Evolutionary conservation across 257 asterid genomes (phyloP), one percentile per base, ranked within the genome.

Genomic region (Craterostigma plantagineum): DNA sequence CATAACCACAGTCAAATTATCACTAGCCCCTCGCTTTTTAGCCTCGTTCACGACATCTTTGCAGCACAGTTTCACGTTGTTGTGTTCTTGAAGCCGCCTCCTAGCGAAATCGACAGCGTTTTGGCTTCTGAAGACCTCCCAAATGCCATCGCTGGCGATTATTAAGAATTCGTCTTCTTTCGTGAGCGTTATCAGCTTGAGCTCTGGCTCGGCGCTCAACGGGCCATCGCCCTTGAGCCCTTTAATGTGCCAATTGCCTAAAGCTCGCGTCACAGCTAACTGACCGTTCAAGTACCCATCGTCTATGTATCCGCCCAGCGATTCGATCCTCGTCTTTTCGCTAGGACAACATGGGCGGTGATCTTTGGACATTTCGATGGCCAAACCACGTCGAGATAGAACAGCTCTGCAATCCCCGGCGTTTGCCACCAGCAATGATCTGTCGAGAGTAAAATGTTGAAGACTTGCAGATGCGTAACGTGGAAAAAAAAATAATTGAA

Each of bases 181-280:
- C 11, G 82, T 68, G 11, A 85, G 81, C 3, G 83, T 81, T 33
- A 50, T 60, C 47, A 75, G 23, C 55, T 69, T 75, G 43, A 85
- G 71, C 54, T 85, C 96, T 3, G 96, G 96, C 57, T 85, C 96
- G 11, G 96, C 94, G 14, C 81, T 77, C 61, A 85, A 52, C 0
- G 94, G 96, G 4, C 96, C 96, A n/a, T n/a, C n/a, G n/a, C n/a
- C 71, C 66, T 85, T 85, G 40, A 85, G 68, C 16, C 96, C 94
- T 64, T 81, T 77, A 7, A 85, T 66, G 69, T 85, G 96, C 96
- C 94, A 81, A 61, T 85, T 60, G 42, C 96, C 96, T 51, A 85
- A 45, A 23, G 96, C 94, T 9, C 96, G 92, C 6, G 86, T 77
- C 23, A 85, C 96, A 0, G 79, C 80, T 42, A 85, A 9, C 62